Percentiles rank a stretch among this genome's conserved stretches.
These are phyloP conservation scores for Suillus placidus DNA, from an alignment of 768 basidiomycete species.

Conservation along the genomic window DNA sequence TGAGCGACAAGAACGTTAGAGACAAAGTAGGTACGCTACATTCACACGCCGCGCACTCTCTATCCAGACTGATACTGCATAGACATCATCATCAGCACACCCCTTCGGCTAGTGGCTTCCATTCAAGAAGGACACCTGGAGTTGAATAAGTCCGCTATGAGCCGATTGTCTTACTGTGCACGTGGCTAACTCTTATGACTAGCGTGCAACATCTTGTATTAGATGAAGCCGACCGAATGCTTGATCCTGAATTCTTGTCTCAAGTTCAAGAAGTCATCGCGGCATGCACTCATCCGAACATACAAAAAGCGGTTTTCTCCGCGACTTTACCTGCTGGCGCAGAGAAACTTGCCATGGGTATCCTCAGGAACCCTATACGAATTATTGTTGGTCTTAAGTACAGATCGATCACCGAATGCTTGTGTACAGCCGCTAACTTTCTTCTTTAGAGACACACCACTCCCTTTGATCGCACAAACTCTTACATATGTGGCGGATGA, in stretches of 20 bases:
- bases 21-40: constrained; percentile 74
- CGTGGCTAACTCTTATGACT: constrained; percentile 11
- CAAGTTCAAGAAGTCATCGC: constrained; percentile 89
- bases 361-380: constrained; percentile 84
- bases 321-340: constrained; percentile 90
- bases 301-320: constrained; percentile 92
- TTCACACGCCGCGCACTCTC: constrained; percentile 4
- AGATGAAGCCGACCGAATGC: constrained; percentile 90
- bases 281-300: constrained; percentile 64
- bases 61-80: constrained; percentile 5
- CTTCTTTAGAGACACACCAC: constrained; percentile 80
- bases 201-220: constrained; percentile 87
- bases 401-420: constrained; percentile 1
- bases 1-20: constrained; percentile 69
- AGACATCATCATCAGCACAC: constrained; percentile 95
- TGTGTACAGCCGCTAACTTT: constrained; percentile 16
- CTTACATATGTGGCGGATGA: constrained; percentile 93
- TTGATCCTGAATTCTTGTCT: constrained; percentile 84
- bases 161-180: constrained; percentile 3
- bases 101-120: constrained; percentile 83
- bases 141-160: constrained; percentile 65
- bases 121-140: constrained; percentile 68
- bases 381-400: constrained; percentile 97
- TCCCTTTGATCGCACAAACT: constrained; percentile 86
- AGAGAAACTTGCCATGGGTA: constrained; percentile 85